Percentiles rank a stretch among this genome's conserved stretches.
Evolutionary conservation across 306 rosid species (phyloP).

Genomic region (Macrotyloma uniflorum): DNA sequence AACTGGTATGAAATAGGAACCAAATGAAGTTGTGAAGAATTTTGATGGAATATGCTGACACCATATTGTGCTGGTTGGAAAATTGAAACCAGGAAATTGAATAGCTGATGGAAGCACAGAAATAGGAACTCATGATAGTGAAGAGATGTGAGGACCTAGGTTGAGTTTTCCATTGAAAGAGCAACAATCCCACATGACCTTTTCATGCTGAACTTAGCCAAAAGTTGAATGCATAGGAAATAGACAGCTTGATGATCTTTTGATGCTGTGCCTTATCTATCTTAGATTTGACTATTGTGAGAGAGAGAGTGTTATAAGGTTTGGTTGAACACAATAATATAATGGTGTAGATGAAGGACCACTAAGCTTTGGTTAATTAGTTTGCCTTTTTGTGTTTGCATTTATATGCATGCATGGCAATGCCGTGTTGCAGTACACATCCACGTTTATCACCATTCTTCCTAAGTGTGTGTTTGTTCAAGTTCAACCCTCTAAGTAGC

Average conservation of each 20-base stretch:
- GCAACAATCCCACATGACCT: conserved; percentile 39
- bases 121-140: neutral
- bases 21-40: neutral
- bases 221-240: conserved; percentile 33
- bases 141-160: neutral
- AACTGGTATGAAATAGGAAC: conserved; percentile 26
- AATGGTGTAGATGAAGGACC: conserved; percentile 20
- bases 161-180: conserved; percentile 36
- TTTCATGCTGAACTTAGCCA: conserved; percentile 37
- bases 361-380: neutral
- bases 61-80: neutral
- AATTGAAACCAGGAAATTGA: neutral
- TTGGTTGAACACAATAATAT: neutral
- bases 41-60: neutral
- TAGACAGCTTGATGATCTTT: conserved; percentile 24
- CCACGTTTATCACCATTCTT: neutral
- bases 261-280: conserved; percentile 18
- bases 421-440: conserved; percentile 20
- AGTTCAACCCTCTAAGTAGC: neutral
- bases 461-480: neutral
- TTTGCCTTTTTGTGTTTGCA: conserved; percentile 7
- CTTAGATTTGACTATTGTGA: conserved; percentile 29
- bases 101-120: neutral
- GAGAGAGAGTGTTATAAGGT: neutral
- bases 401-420: conserved; percentile 18